A percentile compares a stretch with the other conserved stretches of the same genome.
phyloP scores from a whole-genome alignment of 805 yeast genomes.

The Wickerhamomyces mucosus region DNA sequence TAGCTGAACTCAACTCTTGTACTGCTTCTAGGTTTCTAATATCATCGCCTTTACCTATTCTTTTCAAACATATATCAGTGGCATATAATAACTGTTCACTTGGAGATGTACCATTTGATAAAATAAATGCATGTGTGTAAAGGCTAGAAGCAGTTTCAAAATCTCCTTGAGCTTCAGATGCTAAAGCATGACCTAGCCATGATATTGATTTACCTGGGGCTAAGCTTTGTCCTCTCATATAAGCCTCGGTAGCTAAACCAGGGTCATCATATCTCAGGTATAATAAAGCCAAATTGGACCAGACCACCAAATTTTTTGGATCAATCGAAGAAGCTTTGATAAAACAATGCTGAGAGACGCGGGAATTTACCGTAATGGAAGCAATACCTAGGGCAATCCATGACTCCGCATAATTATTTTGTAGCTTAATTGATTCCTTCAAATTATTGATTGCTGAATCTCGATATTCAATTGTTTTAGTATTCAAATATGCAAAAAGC shows the following conservation, averaged over 20 bases:
- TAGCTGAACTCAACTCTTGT: conserved; percentile 60
- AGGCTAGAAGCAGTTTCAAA: conserved; percentile 39
- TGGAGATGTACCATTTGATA: conserved; percentile 67
- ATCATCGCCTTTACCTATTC: conserved; percentile 34
- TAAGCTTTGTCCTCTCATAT: conserved; percentile 64
- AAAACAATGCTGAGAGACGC: conserved; percentile 86
- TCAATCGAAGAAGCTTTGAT: conserved; percentile 71
- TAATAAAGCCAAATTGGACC: conserved; percentile 78
- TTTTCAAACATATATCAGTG: conserved; percentile 38
- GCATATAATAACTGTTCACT: conserved; percentile 70
- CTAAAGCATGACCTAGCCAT: conserved; percentile 83
- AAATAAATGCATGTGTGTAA: conserved; percentile 68
- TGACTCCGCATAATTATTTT: conserved; percentile 55
- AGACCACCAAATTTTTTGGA: conserved; percentile 54
- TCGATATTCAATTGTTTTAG: conserved; percentile 25
- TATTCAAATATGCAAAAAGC: conserved; percentile 33
- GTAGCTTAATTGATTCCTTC: conserved; percentile 63
- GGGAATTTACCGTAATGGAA: conserved; percentile 50
- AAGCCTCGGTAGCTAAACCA: conserved; percentile 65
- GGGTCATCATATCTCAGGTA: conserved; percentile 61
- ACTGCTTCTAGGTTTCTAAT: conserved; percentile 47
- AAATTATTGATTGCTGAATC: conserved; percentile 46
- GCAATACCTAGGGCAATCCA: conserved; percentile 86
- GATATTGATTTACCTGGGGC: conserved; percentile 69
- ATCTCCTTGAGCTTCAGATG: conserved; percentile 42